Conservation (phyloP, 2,329 filamentous ascomycete genomes). For the Penicillium occitanis region DNA sequence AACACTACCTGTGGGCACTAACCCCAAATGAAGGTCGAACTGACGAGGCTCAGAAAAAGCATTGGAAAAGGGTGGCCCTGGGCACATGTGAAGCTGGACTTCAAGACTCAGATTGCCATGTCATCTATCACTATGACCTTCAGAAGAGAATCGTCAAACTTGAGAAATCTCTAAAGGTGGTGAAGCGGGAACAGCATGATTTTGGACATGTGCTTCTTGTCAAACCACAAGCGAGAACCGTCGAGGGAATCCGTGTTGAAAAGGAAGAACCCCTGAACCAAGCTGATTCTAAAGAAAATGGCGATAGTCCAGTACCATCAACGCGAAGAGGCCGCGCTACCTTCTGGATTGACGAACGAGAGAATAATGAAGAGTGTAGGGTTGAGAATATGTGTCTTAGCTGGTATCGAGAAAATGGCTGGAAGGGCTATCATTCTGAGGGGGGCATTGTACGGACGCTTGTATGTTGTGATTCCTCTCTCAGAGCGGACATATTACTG, state of each 20-base stretch:
- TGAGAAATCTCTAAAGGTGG: constrained; percentile 78
- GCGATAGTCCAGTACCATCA: constrained; percentile 18
- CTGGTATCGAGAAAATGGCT: constrained; percentile 77
- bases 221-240: constrained; percentile 70
- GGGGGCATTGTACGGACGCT: constrained; percentile 89
- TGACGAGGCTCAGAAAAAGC: constrained; percentile 68
- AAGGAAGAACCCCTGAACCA: constrained; percentile 43
- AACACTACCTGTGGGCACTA: constrained; percentile 82
- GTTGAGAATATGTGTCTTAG: constrained; percentile 95
- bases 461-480: constrained; percentile 28
- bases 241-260: constrained; percentile 77
- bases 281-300: constrained; percentile 19
- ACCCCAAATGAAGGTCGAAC: constrained; percentile 50
- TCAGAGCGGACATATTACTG: not conserved
- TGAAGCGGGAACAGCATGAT: constrained; percentile 84
- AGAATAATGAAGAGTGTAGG: constrained; percentile 70
- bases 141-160: constrained; percentile 93
- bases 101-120: constrained; percentile 82
- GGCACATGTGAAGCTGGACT: constrained; percentile 82
- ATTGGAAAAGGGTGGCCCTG: constrained; percentile 76
- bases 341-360: constrained; percentile 78
- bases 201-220: constrained; percentile 81
- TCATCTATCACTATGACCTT: constrained; percentile 91
- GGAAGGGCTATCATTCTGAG: constrained; percentile 94
- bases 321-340: constrained; percentile 57